Evolutionary conservation across 257 asterid species (phyloP).

Genomic region (Asclepias syriaca): DNA sequence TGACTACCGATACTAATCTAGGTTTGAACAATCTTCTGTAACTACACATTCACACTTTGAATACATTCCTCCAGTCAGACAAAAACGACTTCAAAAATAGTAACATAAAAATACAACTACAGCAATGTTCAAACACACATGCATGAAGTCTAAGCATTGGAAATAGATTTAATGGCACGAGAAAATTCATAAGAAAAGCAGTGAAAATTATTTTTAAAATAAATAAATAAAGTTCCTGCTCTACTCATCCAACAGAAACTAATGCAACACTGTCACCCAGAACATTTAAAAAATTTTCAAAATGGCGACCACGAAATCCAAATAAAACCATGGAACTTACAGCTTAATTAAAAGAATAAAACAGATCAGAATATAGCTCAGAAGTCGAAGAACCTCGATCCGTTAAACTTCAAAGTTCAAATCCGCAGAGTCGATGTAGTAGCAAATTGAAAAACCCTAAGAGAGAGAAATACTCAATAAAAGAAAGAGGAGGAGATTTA

Average conservation of each 20-base stretch:
- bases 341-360: slow-evolving; percentile 2
- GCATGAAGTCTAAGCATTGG: slow-evolving; percentile 1
- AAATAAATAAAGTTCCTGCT: not conserved
- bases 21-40: not conserved
- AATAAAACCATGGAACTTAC: slow-evolving; percentile 1
- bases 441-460: slow-evolving; percentile 31
- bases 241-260: not conserved
- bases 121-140: not conserved
- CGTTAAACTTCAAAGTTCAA: slow-evolving; percentile 19
- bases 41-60: not conserved
- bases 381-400: slow-evolving; percentile 40
- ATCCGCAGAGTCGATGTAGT: slow-evolving; percentile 15
- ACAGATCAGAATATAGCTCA: slow-evolving; percentile 34
- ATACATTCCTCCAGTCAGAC: not conserved
- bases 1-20: not conserved
- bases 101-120: not conserved
- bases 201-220: not conserved
- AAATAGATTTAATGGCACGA: not conserved
- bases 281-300: not conserved
- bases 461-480: slow-evolving; percentile 18
- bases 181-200: not conserved
- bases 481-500: slow-evolving; percentile 2
- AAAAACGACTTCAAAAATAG: not conserved
- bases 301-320: not conserved
- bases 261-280: not conserved